A percentile compares a stretch with the other conserved stretches of the same genome.
These are phyloP conservation scores for Debaryomyces hansenii DNA, from an alignment of 805 yeast genomes.

Conservation along the genomic window DNA sequence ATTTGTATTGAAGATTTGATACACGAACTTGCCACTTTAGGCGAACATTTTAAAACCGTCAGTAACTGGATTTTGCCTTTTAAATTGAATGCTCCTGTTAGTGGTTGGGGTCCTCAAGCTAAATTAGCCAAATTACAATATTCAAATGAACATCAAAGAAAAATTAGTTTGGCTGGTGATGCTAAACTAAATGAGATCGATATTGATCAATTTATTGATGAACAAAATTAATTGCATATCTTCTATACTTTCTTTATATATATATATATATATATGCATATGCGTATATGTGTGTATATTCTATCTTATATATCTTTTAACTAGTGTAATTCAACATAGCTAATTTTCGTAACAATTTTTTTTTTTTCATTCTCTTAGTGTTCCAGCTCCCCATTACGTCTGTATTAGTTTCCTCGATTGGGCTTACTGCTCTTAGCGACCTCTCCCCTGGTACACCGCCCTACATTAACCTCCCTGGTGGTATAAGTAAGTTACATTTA, in stretches of 20 bases:
- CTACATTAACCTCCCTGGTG: too few relatives aligned
- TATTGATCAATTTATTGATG: constrained; percentile 66
- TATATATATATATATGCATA: not conserved
- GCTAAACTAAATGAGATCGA: constrained; percentile 71
- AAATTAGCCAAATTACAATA: constrained; percentile 64
- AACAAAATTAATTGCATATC: constrained; percentile 50
- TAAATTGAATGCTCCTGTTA: constrained; percentile 64
- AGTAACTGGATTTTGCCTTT: constrained; percentile 69
- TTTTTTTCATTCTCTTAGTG: not conserved
- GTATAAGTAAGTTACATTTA: too few relatives aligned
- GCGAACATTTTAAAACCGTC: constrained; percentile 62
- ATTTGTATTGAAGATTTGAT: constrained; percentile 81
- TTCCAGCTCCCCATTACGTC: not conserved
- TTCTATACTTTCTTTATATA: not conserved
- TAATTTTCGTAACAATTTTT: not conserved
- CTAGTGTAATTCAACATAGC: not conserved
- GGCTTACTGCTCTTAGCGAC: too few relatives aligned
- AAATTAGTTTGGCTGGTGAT: constrained; percentile 58
- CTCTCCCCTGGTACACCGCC: too few relatives aligned
- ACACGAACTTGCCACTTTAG: constrained; percentile 64
- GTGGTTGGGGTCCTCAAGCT: constrained; percentile 73
- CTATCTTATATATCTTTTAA: not conserved
- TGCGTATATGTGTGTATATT: too few relatives aligned
- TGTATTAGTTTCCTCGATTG: too few relatives aligned
- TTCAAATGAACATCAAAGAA: constrained; percentile 49